Evolutionary conservation across 768 basidiomycete species (phyloP).

Genomic region (Favolaschia claudopus): DNA sequence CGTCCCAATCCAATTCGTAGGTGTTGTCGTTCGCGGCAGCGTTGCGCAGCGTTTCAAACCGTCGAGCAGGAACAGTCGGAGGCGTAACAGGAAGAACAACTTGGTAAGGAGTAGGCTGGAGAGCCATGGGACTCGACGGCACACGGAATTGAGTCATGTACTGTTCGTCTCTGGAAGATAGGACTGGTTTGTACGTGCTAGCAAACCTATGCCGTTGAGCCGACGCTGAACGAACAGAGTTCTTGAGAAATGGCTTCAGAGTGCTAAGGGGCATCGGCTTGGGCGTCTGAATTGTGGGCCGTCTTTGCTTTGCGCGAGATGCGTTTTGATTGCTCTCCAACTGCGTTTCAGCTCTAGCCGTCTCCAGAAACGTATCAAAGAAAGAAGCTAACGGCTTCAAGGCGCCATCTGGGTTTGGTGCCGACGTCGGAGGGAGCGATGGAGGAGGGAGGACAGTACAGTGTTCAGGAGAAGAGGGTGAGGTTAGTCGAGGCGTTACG

Average conservation of each 20-base stretch:
- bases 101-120: constrained; percentile 11
- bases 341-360: constrained; percentile 21
- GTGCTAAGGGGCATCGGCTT: not conserved
- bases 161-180: too few species aligned
- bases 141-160: constrained; percentile 4
- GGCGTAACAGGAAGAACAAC: constrained; percentile 21
- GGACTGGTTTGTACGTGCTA: too few species aligned
- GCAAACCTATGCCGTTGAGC: too few species aligned
- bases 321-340: not conserved
- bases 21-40: not conserved
- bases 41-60: too few species aligned
- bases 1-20: not conserved
- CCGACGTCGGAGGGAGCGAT: not conserved
- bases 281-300: not conserved
- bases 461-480: not conserved
- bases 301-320: not conserved
- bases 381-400: constrained; percentile 21
- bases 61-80: not conserved
- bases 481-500: not conserved
- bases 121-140: not conserved
- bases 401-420: not conserved
- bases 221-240: constrained; percentile 6
- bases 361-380: constrained; percentile 22
- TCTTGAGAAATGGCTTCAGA: constrained; percentile 11
- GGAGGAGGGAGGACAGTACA: not conserved